Percentiles rank a stretch among this genome's conserved stretches.
Evolutionary conservation across 192 early-diverging fungal species (phyloP).

Genomic region (Geranomyces michiganensis): DNA sequence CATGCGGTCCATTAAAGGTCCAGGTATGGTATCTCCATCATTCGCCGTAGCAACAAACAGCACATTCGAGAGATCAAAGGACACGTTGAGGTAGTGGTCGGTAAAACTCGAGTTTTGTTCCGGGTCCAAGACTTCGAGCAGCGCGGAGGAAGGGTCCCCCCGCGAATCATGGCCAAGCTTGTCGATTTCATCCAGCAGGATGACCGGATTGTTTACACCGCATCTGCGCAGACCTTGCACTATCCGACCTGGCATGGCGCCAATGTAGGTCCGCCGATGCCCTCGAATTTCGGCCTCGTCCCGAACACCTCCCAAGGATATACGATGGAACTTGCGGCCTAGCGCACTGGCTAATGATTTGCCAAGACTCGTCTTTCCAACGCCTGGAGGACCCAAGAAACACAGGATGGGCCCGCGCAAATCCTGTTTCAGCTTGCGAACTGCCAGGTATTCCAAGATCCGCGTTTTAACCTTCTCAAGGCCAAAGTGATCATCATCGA

Average conservation of each 20-base stretch:
- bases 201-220: constrained; percentile 77
- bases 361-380: constrained; percentile 85
- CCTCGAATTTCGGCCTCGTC: constrained; percentile 90
- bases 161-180: constrained; percentile 71
- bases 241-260: constrained; percentile 79
- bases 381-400: constrained; percentile 48
- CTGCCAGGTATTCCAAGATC: constrained; percentile 82
- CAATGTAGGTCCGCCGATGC: constrained; percentile 86
- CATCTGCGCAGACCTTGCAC: constrained; percentile 71
- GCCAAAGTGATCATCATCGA: constrained; percentile 84
- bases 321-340: constrained; percentile 77
- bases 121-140: constrained; percentile 84
- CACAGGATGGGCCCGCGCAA: constrained; percentile 80
- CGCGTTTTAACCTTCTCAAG: constrained; percentile 79
- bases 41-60: constrained; percentile 89
- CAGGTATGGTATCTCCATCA: constrained; percentile 72
- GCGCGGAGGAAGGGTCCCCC: constrained; percentile 80
- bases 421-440: constrained; percentile 75
- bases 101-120: constrained; percentile 82
- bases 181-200: constrained; percentile 85
- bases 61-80: constrained; percentile 62
- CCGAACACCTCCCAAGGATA: constrained; percentile 79
- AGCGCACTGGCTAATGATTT: constrained; percentile 78
- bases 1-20: constrained; percentile 83
- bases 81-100: constrained; percentile 80